Base-by-base conservation (phyloP, 495 filamentous ascomycete species). In the Trichoderma gamsii region DNA sequence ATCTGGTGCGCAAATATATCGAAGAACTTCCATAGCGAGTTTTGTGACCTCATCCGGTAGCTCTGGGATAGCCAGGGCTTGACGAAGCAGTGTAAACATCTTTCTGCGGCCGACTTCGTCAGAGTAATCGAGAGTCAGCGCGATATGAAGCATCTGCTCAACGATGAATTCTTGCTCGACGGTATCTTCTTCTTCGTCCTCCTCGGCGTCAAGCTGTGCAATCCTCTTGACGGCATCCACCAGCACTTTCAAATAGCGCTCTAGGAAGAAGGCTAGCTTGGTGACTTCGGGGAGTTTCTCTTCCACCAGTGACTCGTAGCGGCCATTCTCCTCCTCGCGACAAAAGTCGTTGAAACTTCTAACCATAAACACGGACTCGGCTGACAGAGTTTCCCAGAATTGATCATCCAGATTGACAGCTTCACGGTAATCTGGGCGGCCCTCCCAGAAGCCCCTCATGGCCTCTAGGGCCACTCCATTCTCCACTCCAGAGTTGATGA, bases 241-340 rank as follows among this genome's bases (percentile, higher is more conserved):
- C 8, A 98, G 83, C 18, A 85, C 84, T 69, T 90, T 88, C 71
- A 92, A 83, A 72, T 97, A 91, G 27, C 87, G 86, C 71, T 93
- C 85, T 2, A 98, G 83, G 75, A 89, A 90, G 72, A 89, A 91
- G 12, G 91, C 93, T 8, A 98, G 84, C 65, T 90, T 91, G 12
- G 91, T 97, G 32, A 97, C 92, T 78, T 96, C 94, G 0, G 96
- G 96, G 78, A 99, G 88, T 76, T 97, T 97, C 72, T 96, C 92
- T 72, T 97, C 94, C 15, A 90, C 80, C 18, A 95, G 79, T 16
- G 80, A 80, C 66, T 92, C 89, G 65, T 83, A 90, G 74, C 88
- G 92, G 21, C 82, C 84, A 65, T 90, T 87, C 27, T 87, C 87
- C 65, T 90, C 85, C 38, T 69, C 82, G 0, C 88, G 86, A 74